phyloP scores from a whole-genome alignment of 805 yeast species.

The Pichia eremophila region DNA sequence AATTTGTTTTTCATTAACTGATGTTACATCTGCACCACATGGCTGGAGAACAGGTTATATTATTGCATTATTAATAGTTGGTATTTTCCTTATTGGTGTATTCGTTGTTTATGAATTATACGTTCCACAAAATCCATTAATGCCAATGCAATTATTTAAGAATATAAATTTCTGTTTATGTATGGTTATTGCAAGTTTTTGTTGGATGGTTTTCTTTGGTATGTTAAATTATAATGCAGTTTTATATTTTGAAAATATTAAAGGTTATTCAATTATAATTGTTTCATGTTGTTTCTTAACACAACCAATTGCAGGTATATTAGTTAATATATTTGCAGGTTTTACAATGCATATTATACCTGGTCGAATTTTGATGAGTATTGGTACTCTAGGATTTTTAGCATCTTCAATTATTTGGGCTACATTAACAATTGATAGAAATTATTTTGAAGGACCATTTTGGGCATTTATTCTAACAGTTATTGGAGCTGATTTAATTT shows the following conservation, averaged over 20 bases:
- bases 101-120: constrained; percentile 31
- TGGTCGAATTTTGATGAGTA: constrained; percentile 28
- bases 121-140: constrained; percentile 33
- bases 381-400: constrained; percentile 29
- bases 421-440: constrained; percentile 25
- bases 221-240: constrained; percentile 30
- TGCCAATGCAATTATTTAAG: constrained; percentile 38
- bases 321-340: constrained; percentile 38
- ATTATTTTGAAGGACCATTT: constrained; percentile 38
- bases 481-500: constrained; percentile 39
- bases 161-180: constrained; percentile 30
- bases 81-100: constrained; percentile 25
- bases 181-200: constrained; percentile 29
- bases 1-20: constrained; percentile 36
- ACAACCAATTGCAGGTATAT: constrained; percentile 32
- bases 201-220: constrained; percentile 37
- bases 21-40: constrained; percentile 30
- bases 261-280: constrained; percentile 29
- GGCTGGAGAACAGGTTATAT: constrained; percentile 41
- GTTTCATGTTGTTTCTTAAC: constrained; percentile 37
- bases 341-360: constrained; percentile 36
- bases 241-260: constrained; percentile 34
- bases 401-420: constrained; percentile 34
- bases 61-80: constrained; percentile 33
- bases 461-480: constrained; percentile 33